Evolutionary conservation across 2,329 filamentous ascomycete genomes (phyloP).

Genomic region (Beauveria bassiana): DNA sequence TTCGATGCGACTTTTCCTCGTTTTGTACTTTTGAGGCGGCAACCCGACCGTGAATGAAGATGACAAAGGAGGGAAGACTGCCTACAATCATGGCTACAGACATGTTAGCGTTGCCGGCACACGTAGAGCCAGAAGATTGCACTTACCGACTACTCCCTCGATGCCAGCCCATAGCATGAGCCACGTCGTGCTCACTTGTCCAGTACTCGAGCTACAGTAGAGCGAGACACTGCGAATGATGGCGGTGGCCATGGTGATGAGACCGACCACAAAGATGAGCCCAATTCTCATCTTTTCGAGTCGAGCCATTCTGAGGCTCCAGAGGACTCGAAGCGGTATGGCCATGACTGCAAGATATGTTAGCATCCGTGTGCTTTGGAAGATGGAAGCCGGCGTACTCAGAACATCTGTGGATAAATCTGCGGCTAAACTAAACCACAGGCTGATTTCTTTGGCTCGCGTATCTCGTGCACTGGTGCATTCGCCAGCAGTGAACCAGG

Average conservation of each 20-base stretch:
- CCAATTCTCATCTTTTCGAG: slow-evolving; percentile 16
- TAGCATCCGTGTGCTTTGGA: background rate
- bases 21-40: slow-evolving; percentile 9
- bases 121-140: background rate
- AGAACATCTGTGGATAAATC: slow-evolving; percentile 16
- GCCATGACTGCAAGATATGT: slow-evolving; percentile 14
- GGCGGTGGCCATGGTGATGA: slow-evolving; percentile 16
- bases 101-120: background rate
- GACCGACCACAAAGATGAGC: slow-evolving; percentile 13
- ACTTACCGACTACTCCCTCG: slow-evolving; percentile 16
- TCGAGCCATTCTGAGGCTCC: slow-evolving; percentile 14
- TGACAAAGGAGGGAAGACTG: slow-evolving; percentile 15
- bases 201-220: slow-evolving; percentile 8
- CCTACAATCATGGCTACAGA: slow-evolving; percentile 15
- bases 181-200: slow-evolving; percentile 17
- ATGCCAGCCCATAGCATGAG: slow-evolving; percentile 17
- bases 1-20: slow-evolving; percentile 9
- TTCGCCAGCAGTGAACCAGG: slow-evolving; percentile 16
- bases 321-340: slow-evolving; percentile 14
- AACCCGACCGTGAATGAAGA: slow-evolving; percentile 15
- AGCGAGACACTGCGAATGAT: slow-evolving; percentile 16
- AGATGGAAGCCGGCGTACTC: slow-evolving; percentile 8
- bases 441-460: slow-evolving; percentile 15
- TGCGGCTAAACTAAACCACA: slow-evolving; percentile 16
- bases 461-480: slow-evolving; percentile 14